Conservation (phyloP, 2,329 filamentous ascomycete genomes). For the Ascochyta pisi region DNA sequence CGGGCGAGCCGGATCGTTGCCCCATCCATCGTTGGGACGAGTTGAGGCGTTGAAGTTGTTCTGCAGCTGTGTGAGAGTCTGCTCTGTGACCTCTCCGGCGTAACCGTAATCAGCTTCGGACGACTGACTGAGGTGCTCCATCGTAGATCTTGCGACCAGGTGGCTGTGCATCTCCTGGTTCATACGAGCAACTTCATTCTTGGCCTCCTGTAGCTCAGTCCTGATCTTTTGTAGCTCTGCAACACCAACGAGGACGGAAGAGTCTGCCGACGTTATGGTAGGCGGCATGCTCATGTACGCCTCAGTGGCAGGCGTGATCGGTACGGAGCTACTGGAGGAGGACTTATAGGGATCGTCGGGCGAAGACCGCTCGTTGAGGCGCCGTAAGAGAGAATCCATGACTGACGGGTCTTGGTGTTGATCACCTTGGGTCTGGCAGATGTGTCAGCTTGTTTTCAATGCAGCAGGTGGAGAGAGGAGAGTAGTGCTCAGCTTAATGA, state of each 20-base stretch:
- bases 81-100: slow-evolving; percentile 56
- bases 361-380: slow-evolving; percentile 66
- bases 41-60: slow-evolving; percentile 58
- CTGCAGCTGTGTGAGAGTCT: slow-evolving; percentile 59
- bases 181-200: slow-evolving; percentile 73
- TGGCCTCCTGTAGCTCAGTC: slow-evolving; percentile 73
- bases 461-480: not conserved
- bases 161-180: slow-evolving; percentile 74
- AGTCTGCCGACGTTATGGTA: slow-evolving; percentile 31
- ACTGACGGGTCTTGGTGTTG: slow-evolving; percentile 36
- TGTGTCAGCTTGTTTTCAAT: slow-evolving; percentile 31
- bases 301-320: slow-evolving; percentile 68
- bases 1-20: slow-evolving; percentile 31
- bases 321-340: slow-evolving; percentile 64
- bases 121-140: slow-evolving; percentile 62
- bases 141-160: slow-evolving; percentile 65
- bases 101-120: slow-evolving; percentile 59
- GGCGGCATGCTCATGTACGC: slow-evolving; percentile 51
- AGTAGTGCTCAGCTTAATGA: not conserved
- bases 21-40: slow-evolving; percentile 50
- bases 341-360: slow-evolving; percentile 63
- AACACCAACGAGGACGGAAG: slow-evolving; percentile 47
- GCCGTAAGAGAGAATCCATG: slow-evolving; percentile 72
- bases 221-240: slow-evolving; percentile 73
- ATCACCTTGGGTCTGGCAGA: slow-evolving; percentile 58